phyloP scores from a whole-genome alignment of 2,329 filamentous ascomycete species.

The Neophaeococcomyces mojaviensis region DNA sequence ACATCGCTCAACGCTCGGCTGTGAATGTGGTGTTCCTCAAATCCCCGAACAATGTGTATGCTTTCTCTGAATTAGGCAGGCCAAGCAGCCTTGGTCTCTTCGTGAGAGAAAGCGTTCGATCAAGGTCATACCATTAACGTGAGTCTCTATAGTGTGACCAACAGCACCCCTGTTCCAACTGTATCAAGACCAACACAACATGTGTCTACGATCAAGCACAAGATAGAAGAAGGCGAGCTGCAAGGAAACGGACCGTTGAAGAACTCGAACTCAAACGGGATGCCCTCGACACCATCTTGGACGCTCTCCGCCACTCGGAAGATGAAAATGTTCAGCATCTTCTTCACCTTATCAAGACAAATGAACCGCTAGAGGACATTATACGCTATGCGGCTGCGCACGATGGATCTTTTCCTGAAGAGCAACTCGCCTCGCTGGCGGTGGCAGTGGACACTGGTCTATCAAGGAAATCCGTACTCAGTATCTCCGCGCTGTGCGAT shows the following conservation, averaged over 20 bases:
- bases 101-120: not conserved
- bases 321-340: slow-evolving; percentile 25
- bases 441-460: not conserved
- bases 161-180: slow-evolving; percentile 11
- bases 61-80: no score
- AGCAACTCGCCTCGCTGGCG: not conserved
- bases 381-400: slow-evolving; percentile 19
- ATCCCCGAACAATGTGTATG: no score
- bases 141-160: slow-evolving; percentile 10
- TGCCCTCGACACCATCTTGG: slow-evolving; percentile 27
- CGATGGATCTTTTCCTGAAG: slow-evolving; percentile 5
- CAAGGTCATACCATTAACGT: not conserved
- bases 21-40: no score
- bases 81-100: no score
- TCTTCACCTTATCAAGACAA: slow-evolving; percentile 25
- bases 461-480: not conserved
- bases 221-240: slow-evolving; percentile 9
- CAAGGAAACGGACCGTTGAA: slow-evolving; percentile 12
- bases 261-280: slow-evolving; percentile 25
- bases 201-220: slow-evolving; percentile 9
- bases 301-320: slow-evolving; percentile 25
- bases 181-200: slow-evolving; percentile 7
- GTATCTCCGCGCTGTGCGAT: slow-evolving; percentile 9
- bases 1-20: not conserved
- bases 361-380: slow-evolving; percentile 25